Base-by-base conservation (phyloP, 345 rosid genomes). In the Pistacia vera region DNA sequence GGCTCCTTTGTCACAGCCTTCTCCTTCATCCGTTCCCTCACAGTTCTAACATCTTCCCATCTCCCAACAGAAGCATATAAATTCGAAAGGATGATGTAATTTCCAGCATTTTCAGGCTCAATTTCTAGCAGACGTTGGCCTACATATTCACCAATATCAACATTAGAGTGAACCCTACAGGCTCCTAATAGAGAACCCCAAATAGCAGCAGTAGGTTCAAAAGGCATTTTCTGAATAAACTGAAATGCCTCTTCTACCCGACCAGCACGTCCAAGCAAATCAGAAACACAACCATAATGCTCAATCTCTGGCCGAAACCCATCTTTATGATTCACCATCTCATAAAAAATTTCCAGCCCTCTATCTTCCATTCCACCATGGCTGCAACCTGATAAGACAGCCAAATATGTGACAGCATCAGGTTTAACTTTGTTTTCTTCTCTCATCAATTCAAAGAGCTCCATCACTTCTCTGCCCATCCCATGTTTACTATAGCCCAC, bases 261-360 rank as follows among this genome's bases (percentile, higher is more conserved):
- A 66, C 96, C 98, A 75, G 96, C 86, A 75, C 99, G 99, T 41
- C 94, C 98, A 58, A 92, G 91, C 92, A 95, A 80, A 85, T 93
- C 98, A 76, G 90, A 92, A 54, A 90, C 81, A 52, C 97, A 93
- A 14, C 97, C 98, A 46, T 93, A 95, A 85, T 93, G 99, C 82
- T 80, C 93, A 54, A 81, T 86, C 79, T 88, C 88, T 30, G 94
- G 90, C 79, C 77, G 74, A 74, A 89, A 70, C 73, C 86, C 88
- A 70, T 86, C 75, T 65, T 74, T 81, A 68, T 86, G 83, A 1
- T 75, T 79, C 78, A 78, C 70, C 91, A 90, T 89, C 67, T 85
- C 85, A 70, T 86, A 71, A 80, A 93, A 92, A 49, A 89, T 75
- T 68, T 84, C 67, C 70, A 92, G 60, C 46, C 99, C 99, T 81